A percentile compares a stretch with the other conserved stretches of the same genome.
Evolutionary conservation across 345 rosid species (phyloP).

Genomic region (Moricandia arvensis): DNA sequence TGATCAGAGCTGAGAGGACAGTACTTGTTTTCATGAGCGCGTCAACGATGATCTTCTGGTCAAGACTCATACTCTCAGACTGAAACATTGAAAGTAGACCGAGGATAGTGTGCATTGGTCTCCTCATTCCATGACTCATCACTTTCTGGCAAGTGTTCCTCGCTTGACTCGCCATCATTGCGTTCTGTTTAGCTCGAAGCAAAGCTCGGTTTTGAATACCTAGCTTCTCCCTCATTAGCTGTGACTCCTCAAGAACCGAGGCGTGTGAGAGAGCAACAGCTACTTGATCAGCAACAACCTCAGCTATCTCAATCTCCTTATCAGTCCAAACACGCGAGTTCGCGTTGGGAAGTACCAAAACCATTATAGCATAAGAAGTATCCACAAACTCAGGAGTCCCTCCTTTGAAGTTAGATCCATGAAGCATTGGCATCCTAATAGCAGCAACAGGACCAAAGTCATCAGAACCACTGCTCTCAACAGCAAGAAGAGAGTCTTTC

Average conservation of each 20-base stretch:
- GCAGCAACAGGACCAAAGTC: constrained; percentile 83
- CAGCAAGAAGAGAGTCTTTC: constrained; percentile 64
- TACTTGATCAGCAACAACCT: constrained; percentile 97
- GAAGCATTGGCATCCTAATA: constrained; percentile 89
- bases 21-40: constrained; percentile 68
- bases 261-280: constrained; percentile 98
- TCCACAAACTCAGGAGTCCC: constrained; percentile 83
- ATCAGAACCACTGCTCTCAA: constrained; percentile 59
- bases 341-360: constrained; percentile 66
- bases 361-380: constrained; percentile 75
- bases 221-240: constrained; percentile 77
- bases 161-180: constrained; percentile 95
- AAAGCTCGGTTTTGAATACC: constrained; percentile 69
- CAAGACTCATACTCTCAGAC: constrained; percentile 51
- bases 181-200: constrained; percentile 76
- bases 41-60: constrained; percentile 66
- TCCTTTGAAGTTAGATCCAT: constrained; percentile 78
- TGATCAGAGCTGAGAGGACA: constrained; percentile 74
- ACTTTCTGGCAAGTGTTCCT: constrained; percentile 91
- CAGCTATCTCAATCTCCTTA: constrained; percentile 78
- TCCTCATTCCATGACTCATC: constrained; percentile 93
- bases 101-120: constrained; percentile 90
- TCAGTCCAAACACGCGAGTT: constrained; percentile 59
- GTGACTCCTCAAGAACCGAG: constrained; percentile 92
- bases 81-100: constrained; percentile 86